Evolutionary conservation across 768 basidiomycete genomes (phyloP), one percentile per base, ranked within the genome.

Genomic region (Polyporus arcularius): DNA sequence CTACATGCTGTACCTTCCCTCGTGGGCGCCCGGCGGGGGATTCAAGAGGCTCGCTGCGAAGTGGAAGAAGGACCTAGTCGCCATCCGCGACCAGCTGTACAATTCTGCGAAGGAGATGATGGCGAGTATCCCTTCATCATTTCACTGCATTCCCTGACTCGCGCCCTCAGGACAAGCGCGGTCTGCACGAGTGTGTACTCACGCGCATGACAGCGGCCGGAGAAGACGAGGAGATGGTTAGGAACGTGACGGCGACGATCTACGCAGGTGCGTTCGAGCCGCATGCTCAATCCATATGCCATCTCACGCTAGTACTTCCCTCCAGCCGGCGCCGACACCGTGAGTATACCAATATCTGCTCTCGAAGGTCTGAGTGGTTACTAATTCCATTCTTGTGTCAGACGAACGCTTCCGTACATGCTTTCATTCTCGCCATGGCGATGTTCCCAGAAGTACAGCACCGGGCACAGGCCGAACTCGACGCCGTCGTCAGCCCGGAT

Each of bases 31-130:
- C 21, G 88, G 88, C 11, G 80, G 84, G 4, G 80, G 80, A 2
- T 93, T 91, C 75, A 82, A 84, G 70, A 72, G 74, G 18, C 86
- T 86, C 59, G 87, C 88, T 0, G 72, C 58, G 8, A 68, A 61
- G 9, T 90, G 89, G 89, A 88, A 83, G 70, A 78, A 77, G 32
- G 81, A 80, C 73, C 82, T 89, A 72, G 80, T 84, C 50, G 83
- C 85, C 62, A 87, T 85, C 52, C 84, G 85, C 18, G 83, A 90
- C 32, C 74, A 75, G 58, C 88, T 89, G 7, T 90, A 82, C 57
- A 80, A 82, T 42, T 83, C 76, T 50, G 80, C 85, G 49, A 82
- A 84, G 72, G 75, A 77, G 15, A 80, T 78, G 55, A 79, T 88
- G 74, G 89, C 88, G 43, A 18, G 61, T 45, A 30, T 21, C 15